Evolutionary conservation across 2,329 filamentous ascomycete species (phyloP).

Genomic region (Scolecobasidium constrictum): DNA sequence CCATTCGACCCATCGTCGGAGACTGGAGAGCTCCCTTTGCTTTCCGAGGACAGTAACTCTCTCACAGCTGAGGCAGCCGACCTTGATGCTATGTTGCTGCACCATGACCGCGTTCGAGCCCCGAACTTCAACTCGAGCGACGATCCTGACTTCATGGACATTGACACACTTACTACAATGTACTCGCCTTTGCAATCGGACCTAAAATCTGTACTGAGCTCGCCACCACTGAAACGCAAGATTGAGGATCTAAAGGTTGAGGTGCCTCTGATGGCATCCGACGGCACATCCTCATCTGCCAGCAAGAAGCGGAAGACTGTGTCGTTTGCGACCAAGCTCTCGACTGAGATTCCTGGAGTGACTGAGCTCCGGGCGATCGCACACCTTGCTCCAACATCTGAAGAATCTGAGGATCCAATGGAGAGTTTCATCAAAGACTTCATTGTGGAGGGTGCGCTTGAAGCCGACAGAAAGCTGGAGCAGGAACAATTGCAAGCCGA

Average conservation of each 20-base stretch:
- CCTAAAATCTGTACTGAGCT: slow-evolving; percentile 13
- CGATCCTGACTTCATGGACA: slow-evolving; percentile 11
- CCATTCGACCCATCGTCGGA: slow-evolving; percentile 30
- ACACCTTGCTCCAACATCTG: too few relatives aligned
- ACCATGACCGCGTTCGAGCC: slow-evolving; percentile 13
- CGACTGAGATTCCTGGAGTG: too few relatives aligned
- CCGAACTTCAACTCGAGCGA: slow-evolving; percentile 16
- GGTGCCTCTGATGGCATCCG: slow-evolving; percentile 32
- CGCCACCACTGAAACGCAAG: slow-evolving; percentile 21
- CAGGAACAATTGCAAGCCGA: slow-evolving; percentile 35
- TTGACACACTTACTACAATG: slow-evolving; percentile 15
- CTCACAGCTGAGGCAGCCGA: slow-evolving; percentile 20
- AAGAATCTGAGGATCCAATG: slow-evolving; percentile 20
- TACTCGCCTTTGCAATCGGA: slow-evolving; percentile 15
- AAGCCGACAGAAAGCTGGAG: slow-evolving; percentile 24
- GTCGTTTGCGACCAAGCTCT: too few relatives aligned
- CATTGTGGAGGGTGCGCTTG: slow-evolving; percentile 24
- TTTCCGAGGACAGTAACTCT: slow-evolving; percentile 25
- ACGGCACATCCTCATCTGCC: not conserved
- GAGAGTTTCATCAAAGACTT: slow-evolving; percentile 23
- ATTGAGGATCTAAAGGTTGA: slow-evolving; percentile 32
- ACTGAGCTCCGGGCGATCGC: too few relatives aligned
- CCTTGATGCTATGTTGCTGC: slow-evolving; percentile 23
- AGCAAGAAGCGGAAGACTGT: slow-evolving; percentile 31
- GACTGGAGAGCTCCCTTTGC: slow-evolving; percentile 23